Evolutionary conservation across 2,329 filamentous ascomycete genomes (phyloP), one percentile per base, ranked within the genome.

Genomic region (Remersonia thermophila): DNA sequence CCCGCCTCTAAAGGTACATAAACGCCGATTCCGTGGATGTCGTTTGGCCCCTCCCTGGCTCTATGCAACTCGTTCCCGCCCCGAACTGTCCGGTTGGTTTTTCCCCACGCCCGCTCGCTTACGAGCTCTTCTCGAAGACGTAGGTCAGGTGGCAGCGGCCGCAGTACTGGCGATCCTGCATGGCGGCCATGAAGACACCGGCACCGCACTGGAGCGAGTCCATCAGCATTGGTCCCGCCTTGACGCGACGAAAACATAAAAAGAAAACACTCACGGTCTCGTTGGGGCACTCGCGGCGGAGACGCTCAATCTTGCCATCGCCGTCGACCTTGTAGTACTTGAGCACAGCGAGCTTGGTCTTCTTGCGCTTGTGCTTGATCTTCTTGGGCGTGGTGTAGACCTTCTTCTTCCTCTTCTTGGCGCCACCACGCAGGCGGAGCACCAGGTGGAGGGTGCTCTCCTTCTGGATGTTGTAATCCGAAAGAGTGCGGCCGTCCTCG

Each of bases 361-460:
- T 98, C 86, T 96, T 98, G 76, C 86, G 83, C 87, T 98, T 98
- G 82, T 98, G 91, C 91, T 98, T 98, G 83, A 98, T 98, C 86
- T 98, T 98, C 87, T 98, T 98, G 67, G 91, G 91, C 60, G 91
- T 98, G 65, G 85, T 96, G 83, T 98, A 98, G 56, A 98, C 91
- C 87, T 98, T 98, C 86, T 94, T 94, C 85, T 98, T 98, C 70
- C 93, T 80, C 84, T 96, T 95, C 86, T 98, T 98, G 63, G 69
- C 87, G 68, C 89, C 91, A 77, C 91, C 91, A 77, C 89, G 91
- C 46, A 98, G 86, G 63, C 91, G 85, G 57, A 98, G 81, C 57
- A 98, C 91, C 56, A 96, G 73, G 72, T 98, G 91, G 53, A 98
- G 86, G 57, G 91, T 98, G 55, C 80, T 87, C 80, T 96, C 89